Conservation (phyloP, 1,284 basidiomycete genomes). For the Ceratobasidium sp. region DNA sequence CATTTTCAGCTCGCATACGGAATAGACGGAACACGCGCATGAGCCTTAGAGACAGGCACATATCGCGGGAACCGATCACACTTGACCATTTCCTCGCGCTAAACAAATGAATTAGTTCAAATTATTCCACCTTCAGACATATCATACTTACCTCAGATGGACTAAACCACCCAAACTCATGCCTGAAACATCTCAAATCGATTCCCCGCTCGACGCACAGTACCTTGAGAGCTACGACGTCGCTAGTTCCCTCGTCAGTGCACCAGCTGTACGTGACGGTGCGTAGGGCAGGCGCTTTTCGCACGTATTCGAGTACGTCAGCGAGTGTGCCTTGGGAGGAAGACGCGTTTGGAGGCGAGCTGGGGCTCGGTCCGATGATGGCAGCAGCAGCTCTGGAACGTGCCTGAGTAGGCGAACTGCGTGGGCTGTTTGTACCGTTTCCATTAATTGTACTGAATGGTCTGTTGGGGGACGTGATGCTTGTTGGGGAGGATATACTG, state of each 20-base stretch:
- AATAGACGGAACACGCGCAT: conserved; percentile 33
- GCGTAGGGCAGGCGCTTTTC: conserved; percentile 27
- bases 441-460: too few relatives aligned
- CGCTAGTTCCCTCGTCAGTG: conserved; percentile 28
- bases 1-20: conserved; percentile 21
- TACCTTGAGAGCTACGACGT: conserved; percentile 35
- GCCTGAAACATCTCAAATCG: conserved; percentile 43
- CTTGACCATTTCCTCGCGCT: conserved; percentile 40
- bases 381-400: conserved; percentile 35
- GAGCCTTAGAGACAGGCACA: conserved; percentile 39
- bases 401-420: conserved; percentile 23
- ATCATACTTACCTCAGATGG: conserved; percentile 23
- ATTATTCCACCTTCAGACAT: not conserved
- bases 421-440: conserved; percentile 16
- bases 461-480: conserved; percentile 18
- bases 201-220: conserved; percentile 36
- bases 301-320: conserved; percentile 34
- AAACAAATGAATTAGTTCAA: not conserved
- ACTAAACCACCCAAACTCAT: conserved; percentile 42
- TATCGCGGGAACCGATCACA: conserved; percentile 33
- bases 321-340: conserved; percentile 8
- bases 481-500: conserved; percentile 22
- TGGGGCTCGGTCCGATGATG: conserved; percentile 20
- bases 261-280: conserved; percentile 44
- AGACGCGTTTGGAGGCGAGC: not conserved